phyloP scores from a whole-genome alignment of 805 yeast genomes.

The Kodamaea hsintzibuensis region DNA sequence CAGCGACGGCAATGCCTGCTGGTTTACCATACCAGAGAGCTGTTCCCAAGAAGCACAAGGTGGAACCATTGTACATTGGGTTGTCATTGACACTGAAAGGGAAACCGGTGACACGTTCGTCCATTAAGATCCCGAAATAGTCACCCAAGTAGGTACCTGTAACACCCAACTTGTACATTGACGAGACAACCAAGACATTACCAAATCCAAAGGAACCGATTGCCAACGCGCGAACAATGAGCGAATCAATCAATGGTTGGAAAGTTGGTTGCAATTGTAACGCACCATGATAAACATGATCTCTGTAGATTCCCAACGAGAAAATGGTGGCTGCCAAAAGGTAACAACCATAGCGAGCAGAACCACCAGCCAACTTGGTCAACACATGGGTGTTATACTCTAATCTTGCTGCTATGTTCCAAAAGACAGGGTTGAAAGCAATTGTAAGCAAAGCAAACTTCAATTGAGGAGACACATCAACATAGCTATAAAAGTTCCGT shows the following conservation, averaged over 20 bases:
- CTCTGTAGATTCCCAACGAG: constrained; percentile 81
- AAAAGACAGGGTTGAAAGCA: constrained; percentile 89
- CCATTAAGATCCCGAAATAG: constrained; percentile 94
- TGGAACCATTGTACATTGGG: constrained; percentile 97
- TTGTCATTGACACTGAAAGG: constrained; percentile 90
- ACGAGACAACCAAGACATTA: constrained; percentile 73
- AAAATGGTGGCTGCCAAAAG: constrained; percentile 80
- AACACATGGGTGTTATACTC: constrained; percentile 78
- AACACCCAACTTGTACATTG: constrained; percentile 91
- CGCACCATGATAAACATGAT: constrained; percentile 70
- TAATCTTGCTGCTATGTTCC: constrained; percentile 89
- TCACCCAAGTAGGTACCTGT: constrained; percentile 98
- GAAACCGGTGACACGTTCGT: constrained; percentile 83
- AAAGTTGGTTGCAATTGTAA: constrained; percentile 70
- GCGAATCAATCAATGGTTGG: constrained; percentile 46
- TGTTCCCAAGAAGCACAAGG: constrained; percentile 86
- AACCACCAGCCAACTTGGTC: constrained; percentile 72
- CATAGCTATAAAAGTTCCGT: constrained; percentile 20
- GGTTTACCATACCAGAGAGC: constrained; percentile 89
- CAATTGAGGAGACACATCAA: constrained; percentile 23
- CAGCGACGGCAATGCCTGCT: constrained; percentile 75
- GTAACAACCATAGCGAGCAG: constrained; percentile 73
- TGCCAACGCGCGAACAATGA: constrained; percentile 51
- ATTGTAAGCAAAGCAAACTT: constrained; percentile 59
- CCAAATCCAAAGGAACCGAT: constrained; percentile 61